These are phyloP conservation scores for Myxozyma melibiosi DNA, from an alignment of 805 yeast genomes.

Conservation along the genomic window DNA sequence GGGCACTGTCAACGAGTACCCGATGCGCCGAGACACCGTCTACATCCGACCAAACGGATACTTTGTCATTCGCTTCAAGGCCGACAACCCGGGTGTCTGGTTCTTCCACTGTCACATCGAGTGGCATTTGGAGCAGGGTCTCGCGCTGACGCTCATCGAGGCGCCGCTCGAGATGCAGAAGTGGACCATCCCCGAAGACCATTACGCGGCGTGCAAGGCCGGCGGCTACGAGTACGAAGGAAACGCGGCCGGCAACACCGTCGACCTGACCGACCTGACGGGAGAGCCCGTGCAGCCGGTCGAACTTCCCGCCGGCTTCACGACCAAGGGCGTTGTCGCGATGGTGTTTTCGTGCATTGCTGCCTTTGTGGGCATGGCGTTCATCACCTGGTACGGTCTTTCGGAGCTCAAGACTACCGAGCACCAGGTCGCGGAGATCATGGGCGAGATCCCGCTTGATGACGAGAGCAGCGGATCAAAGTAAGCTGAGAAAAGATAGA, in stretches of 20 bases:
- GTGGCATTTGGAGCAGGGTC: slow-evolving; percentile 97
- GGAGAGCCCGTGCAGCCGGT: slow-evolving; percentile 72
- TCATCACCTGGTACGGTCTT: slow-evolving; percentile 82
- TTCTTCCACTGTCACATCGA: slow-evolving; percentile 98
- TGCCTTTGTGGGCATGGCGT: slow-evolving; percentile 77
- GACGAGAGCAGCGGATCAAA: slow-evolving; percentile 52
- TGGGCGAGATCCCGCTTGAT: slow-evolving; percentile 52
- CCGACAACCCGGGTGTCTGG: slow-evolving; percentile 98
- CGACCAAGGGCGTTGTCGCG: slow-evolving; percentile 93
- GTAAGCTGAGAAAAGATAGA: background rate
- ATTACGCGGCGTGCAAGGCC: slow-evolving; percentile 57
- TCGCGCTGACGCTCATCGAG: slow-evolving; percentile 78
- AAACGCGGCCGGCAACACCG: slow-evolving; percentile 86
- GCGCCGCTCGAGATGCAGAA: slow-evolving; percentile 68
- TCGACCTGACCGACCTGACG: slow-evolving; percentile 61
- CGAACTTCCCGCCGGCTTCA: slow-evolving; percentile 81
- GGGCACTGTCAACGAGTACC: slow-evolving; percentile 65
- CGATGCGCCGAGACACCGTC: slow-evolving; percentile 82
- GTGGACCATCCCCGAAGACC: slow-evolving; percentile 65
- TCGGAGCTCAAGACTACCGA: slow-evolving; percentile 76
- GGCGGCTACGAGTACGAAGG: slow-evolving; percentile 60
- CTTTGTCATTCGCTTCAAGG: slow-evolving; percentile 81
- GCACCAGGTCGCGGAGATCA: slow-evolving; percentile 56
- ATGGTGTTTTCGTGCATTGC: slow-evolving; percentile 85
- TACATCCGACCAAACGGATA: slow-evolving; percentile 82